A percentile compares a stretch with the other conserved stretches of the same genome.
phyloP scores from a whole-genome alignment of 2,329 filamentous ascomycete species.

The Cordyceps pruinosa region DNA sequence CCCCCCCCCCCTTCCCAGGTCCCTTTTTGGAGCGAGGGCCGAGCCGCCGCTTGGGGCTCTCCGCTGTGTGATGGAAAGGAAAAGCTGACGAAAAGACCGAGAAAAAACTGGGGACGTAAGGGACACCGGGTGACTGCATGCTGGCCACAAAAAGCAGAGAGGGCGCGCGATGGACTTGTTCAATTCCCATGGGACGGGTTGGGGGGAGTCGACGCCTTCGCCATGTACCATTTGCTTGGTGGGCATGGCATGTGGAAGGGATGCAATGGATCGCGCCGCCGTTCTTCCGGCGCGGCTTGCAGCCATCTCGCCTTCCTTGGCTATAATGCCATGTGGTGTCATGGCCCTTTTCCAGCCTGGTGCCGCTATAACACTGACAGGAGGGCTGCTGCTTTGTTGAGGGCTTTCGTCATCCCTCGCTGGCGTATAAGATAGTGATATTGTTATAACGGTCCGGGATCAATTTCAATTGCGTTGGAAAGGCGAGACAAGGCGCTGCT shows the following conservation, averaged over 20 bases:
- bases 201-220: background rate
- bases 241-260: background rate
- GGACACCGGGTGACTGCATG: background rate
- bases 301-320: background rate
- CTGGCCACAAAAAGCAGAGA: background rate
- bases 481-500: background rate
- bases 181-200: background rate
- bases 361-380: too few species aligned
- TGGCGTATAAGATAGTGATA: too few species aligned
- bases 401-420: background rate
- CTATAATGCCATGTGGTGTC: too few species aligned
- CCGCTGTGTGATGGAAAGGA: background rate
- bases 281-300: background rate
- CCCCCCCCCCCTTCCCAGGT: background rate
- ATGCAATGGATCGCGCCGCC: background rate
- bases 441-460: too few species aligned
- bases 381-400: too few species aligned
- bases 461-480: background rate
- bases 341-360: too few species aligned
- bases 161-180: background rate
- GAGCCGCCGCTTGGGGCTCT: background rate
- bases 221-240: background rate
- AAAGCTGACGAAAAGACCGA: background rate
- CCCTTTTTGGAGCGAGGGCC: constrained; percentile 6
- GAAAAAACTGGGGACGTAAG: background rate